A percentile compares a stretch with the other conserved stretches of the same genome.
phyloP scores from a whole-genome alignment of 2,329 filamentous ascomycete genomes.

The Cryphonectria carpinicola region DNA sequence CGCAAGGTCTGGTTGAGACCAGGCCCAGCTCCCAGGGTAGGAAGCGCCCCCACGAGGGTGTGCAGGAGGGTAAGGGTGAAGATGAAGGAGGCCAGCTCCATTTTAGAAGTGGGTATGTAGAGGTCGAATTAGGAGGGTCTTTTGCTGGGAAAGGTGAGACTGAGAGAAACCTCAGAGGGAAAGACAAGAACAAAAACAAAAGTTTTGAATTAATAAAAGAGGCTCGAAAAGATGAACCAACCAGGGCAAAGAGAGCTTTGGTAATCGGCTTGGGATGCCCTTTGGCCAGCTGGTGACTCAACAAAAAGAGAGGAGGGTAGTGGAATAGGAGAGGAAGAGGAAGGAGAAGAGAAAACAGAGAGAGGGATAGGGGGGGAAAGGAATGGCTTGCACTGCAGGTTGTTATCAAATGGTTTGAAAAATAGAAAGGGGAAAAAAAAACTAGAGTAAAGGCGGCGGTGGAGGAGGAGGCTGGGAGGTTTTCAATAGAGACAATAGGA shows the following conservation, averaged over 20 bases:
- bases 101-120: neutral
- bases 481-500: neutral
- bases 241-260: neutral
- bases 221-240: neutral
- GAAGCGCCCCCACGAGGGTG: conserved; percentile 19
- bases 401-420: neutral
- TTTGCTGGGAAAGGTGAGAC: neutral
- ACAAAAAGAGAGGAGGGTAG: neutral
- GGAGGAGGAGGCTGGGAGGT: neutral
- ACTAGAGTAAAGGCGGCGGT: neutral
- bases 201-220: neutral
- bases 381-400: neutral
- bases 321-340: neutral
- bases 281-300: neutral
- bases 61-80: neutral
- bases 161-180: neutral
- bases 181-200: neutral
- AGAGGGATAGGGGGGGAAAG: neutral
- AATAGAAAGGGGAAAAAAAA: neutral
- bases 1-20: conserved; percentile 35
- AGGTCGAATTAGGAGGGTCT: neutral
- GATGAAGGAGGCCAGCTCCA: neutral
- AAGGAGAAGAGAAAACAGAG: neutral
- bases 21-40: conserved; percentile 14
- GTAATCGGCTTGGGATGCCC: neutral